Percentiles rank a stretch among this genome's conserved stretches.
Conservation (phyloP, 495 filamentous ascomycete species). For the Stereocaulon alpinum region DNA sequence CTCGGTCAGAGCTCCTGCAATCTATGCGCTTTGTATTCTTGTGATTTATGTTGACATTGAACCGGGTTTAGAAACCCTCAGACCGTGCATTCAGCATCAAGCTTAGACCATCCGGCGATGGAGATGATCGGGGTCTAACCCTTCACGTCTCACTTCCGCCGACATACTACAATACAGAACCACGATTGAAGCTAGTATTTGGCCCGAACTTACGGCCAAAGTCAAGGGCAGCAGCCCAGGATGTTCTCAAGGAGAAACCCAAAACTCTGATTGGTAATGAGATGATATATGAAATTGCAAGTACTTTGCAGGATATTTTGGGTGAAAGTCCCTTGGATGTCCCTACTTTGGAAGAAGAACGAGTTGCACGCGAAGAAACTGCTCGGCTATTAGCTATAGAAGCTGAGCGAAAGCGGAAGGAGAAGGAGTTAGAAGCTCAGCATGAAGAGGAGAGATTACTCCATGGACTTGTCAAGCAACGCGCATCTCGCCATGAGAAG, state of each 20-base stretch:
- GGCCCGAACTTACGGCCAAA: conserved; percentile 50
- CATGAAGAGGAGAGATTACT: conserved; percentile 66
- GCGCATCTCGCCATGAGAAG: conserved; percentile 36
- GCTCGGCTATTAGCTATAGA: conserved; percentile 40
- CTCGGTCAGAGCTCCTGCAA: too few species aligned
- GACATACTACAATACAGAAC: conserved; percentile 84
- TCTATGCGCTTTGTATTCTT: too few species aligned
- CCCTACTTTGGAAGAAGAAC: conserved; percentile 82
- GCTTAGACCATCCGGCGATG: conserved; percentile 48
- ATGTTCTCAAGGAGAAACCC: conserved; percentile 58
- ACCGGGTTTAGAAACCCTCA: too few species aligned
- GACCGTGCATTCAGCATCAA: conserved; percentile 72
- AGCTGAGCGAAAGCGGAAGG: conserved; percentile 16
- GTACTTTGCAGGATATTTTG: conserved; percentile 73
- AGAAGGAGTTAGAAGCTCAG: conserved; percentile 40
- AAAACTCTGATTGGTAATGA: conserved; percentile 64
- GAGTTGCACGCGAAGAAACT: conserved; percentile 50
- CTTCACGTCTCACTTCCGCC: conserved; percentile 68
- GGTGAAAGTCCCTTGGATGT: conserved; percentile 69
- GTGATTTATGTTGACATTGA: too few species aligned
- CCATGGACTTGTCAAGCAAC: conserved; percentile 61
- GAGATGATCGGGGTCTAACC: conserved; percentile 52
- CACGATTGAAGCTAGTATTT: conserved; percentile 60
- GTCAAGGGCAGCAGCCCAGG: conserved; percentile 55
- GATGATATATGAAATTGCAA: conserved; percentile 84